Base-by-base conservation (phyloP, 768 basidiomycete species). In the Auriculariales sp. region DNA sequence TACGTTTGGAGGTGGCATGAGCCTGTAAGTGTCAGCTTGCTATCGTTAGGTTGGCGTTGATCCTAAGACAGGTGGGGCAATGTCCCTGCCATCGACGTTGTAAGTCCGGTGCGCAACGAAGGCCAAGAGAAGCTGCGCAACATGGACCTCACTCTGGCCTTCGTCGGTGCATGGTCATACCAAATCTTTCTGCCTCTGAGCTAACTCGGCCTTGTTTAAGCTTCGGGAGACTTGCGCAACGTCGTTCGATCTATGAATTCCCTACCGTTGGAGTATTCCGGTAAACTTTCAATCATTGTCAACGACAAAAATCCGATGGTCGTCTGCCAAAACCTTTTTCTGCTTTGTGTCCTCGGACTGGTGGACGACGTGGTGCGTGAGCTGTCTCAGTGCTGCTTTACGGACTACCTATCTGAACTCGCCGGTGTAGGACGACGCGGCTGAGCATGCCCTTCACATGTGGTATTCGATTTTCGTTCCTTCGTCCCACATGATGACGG, bases 181-280 rank as follows among this genome's bases (percentile, higher is more conserved):
- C n/a, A n/a, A n/a, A n/a, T n/a, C n/a, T n/a, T n/a, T n/a, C n/a
- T n/a, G n/a, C n/a, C n/a, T n/a, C n/a, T n/a, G n/a, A n/a, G 27
- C 3, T 24, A 29, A 50, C 19, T 46, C n/a, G 46, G 53, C 61
- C 47, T n/a, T 65, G 5, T 52, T 57, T 6, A 42, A 75, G 73
- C 71, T 0, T 75, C 74, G 5, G 74, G 74, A 4, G 73, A 75
- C 56, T 61, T 75, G 44, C 65, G 73, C 29, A 64, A 73, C 48
- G 52, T 73, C 15, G 46, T 75, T 4, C 56, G 56, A 25, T 74
- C 69, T 2, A 54, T 74, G 47, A 75, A 73, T 51, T 52, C 53
- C 10, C 64, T 75, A 22, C 70, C 72, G 4, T 17, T 53, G 10
- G 56, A 71, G 36, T 73, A 69, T 52, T 58, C 61, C 1, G 73